Percentiles rank a stretch among this genome's conserved stretches.
Evolutionary conservation across 1,139 yeast genomes (phyloP).

Genomic region (Barnettozyma hawaiiensis): DNA sequence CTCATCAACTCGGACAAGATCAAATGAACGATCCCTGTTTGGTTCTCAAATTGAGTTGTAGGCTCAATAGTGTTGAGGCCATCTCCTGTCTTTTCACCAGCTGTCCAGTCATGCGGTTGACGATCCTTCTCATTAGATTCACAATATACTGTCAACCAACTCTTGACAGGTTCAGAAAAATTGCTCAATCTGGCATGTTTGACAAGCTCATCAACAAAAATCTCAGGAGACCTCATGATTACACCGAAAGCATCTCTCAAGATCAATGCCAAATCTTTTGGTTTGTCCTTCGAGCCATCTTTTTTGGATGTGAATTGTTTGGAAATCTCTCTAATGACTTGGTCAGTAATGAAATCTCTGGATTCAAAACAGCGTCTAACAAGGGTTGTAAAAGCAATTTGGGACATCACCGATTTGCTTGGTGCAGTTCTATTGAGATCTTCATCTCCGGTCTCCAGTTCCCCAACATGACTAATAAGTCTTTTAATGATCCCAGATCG

Average conservation of each 20-base stretch:
- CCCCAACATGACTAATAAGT: conserved; percentile 29
- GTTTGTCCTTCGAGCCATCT: conserved; percentile 27
- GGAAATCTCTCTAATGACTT: conserved; percentile 46
- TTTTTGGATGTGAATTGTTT: conserved; percentile 32
- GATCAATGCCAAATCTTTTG: conserved; percentile 46
- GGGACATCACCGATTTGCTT: conserved; percentile 14
- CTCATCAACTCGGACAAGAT: conserved; percentile 62
- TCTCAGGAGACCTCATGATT: conserved; percentile 53
- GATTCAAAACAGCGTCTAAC: conserved; percentile 71
- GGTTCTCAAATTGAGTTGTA: conserved; percentile 24
- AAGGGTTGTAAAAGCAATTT: conserved; percentile 40
- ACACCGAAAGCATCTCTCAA: conserved; percentile 52
- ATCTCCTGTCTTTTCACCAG: conserved; percentile 7
- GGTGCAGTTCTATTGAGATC: conserved; percentile 12
- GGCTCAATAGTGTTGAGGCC: conserved; percentile 1
- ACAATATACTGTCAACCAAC: conserved; percentile 23
- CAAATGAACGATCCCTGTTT: conserved; percentile 58
- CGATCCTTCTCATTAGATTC: conserved; percentile 22
- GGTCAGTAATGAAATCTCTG: conserved; percentile 40
- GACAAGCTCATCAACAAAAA: conserved; percentile 49
- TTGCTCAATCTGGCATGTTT: conserved; percentile 44
- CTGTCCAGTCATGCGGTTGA: conserved; percentile 33
- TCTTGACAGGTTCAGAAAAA: conserved; percentile 37
- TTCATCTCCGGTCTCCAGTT: conserved; percentile 15
- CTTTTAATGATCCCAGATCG: conserved; percentile 38